Percentiles rank a stretch among this genome's conserved stretches.
These are phyloP conservation scores for Scedosporium minutisporum DNA, from an alignment of 2,329 filamentous ascomycete genomes.

Conservation along the genomic window DNA sequence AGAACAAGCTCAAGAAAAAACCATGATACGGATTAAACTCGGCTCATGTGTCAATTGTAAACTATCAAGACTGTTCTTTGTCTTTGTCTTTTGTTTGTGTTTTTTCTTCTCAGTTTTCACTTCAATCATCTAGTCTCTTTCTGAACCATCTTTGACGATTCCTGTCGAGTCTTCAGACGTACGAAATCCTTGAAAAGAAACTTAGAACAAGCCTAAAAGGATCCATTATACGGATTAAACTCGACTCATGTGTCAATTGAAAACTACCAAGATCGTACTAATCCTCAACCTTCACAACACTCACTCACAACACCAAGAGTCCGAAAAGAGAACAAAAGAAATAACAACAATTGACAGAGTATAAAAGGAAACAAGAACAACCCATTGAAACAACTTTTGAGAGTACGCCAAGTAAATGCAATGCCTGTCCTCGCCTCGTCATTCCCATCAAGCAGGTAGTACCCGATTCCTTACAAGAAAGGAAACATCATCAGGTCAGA, in stretches of 20 bases:
- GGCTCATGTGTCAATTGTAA: background rate
- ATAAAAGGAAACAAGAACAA: background rate
- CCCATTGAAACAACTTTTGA: background rate
- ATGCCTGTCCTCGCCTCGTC: slow-evolving; percentile 32
- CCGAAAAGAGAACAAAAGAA: background rate
- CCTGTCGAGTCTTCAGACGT: too few species aligned
- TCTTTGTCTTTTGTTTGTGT: too few species aligned
- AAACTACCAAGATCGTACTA: background rate
- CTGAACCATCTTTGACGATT: too few species aligned
- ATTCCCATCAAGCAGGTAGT: slow-evolving; percentile 25
- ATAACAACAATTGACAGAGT: background rate
- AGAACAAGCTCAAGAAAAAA: too few species aligned
- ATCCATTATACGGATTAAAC: too few species aligned
- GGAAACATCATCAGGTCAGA: slow-evolving; percentile 31
- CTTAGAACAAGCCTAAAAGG: too few species aligned
- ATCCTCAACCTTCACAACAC: background rate
- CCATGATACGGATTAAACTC: too few species aligned
- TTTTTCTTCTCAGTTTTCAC: too few species aligned
- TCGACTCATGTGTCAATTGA: background rate
- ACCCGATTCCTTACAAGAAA: background rate
- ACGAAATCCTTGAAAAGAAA: too few species aligned
- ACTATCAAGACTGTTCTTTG: background rate
- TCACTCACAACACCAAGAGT: background rate
- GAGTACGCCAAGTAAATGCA: slow-evolving; percentile 13
- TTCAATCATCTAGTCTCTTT: too few species aligned